These are phyloP conservation scores for Leishmania aethiopica DNA, from an alignment of 208 protist genomes.

Conservation along the genomic window DNA sequence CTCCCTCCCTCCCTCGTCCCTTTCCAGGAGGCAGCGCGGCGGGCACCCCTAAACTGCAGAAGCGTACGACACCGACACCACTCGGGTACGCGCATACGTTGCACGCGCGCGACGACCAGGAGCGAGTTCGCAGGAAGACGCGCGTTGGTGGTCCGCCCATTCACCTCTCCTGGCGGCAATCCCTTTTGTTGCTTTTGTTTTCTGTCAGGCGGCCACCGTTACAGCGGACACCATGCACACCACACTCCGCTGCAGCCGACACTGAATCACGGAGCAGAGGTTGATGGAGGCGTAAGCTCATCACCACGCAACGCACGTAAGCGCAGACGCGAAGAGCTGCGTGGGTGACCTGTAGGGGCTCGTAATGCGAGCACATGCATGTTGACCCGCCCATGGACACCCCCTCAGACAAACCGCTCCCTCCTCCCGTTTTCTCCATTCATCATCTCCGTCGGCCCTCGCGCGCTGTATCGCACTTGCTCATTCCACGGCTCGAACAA, in stretches of 20 bases:
- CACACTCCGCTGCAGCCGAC: background rate
- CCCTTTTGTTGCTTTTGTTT: background rate
- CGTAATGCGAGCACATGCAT: background rate
- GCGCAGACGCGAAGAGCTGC: background rate
- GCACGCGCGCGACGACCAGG: background rate
- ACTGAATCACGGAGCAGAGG: background rate
- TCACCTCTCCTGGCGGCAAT: background rate
- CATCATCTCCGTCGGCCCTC: background rate
- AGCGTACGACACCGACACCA: background rate
- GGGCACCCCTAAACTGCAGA: background rate
- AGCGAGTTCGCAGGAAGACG: background rate
- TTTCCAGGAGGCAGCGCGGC: background rate
- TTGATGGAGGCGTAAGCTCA: background rate
- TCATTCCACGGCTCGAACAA: constrained; percentile 86
- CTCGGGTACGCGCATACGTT: background rate
- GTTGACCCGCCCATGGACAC: background rate
- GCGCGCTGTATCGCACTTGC: constrained; percentile 24
- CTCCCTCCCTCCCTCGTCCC: background rate
- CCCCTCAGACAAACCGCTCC: background rate
- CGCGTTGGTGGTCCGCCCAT: background rate
- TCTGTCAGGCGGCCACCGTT: background rate
- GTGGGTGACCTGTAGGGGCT: background rate
- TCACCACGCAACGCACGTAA: background rate
- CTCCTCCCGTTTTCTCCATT: too few species aligned
- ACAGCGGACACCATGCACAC: background rate